Conservation (phyloP, 192 early-diverging fungal genomes). For the Bifiguratus adelaidae region DNA sequence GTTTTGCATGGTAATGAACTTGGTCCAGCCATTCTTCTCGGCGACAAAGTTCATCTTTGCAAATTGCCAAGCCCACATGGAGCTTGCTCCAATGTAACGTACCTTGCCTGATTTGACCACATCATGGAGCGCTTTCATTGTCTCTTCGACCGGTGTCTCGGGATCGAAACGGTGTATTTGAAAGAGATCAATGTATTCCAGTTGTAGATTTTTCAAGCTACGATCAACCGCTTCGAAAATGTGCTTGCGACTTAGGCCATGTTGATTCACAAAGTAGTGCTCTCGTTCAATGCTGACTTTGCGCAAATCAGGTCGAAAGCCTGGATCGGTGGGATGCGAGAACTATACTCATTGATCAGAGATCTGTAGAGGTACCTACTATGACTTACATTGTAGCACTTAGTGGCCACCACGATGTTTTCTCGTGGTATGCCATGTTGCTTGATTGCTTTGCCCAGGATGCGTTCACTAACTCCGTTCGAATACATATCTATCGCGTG, state of each 20-base stretch:
- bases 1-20: slow-evolving; percentile 19
- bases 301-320: not conserved
- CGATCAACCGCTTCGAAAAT: slow-evolving; percentile 69
- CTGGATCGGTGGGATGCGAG: not conserved
- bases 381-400: no score
- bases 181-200: slow-evolving; percentile 65
- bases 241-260: slow-evolving; percentile 77
- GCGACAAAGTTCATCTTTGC: slow-evolving; percentile 18
- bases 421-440: slow-evolving; percentile 37
- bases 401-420: slow-evolving; percentile 68
- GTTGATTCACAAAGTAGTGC: slow-evolving; percentile 37
- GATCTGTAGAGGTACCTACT: no score
- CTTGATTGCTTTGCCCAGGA: slow-evolving; percentile 25
- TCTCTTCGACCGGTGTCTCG: slow-evolving; percentile 51
- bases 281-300: not conserved
- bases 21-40: slow-evolving; percentile 23
- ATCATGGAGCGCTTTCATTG: slow-evolving; percentile 59
- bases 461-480: slow-evolving; percentile 19
- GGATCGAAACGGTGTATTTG: slow-evolving; percentile 59
- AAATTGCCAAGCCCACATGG: slow-evolving; percentile 27
- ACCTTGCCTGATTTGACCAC: slow-evolving; percentile 54
- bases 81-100: slow-evolving; percentile 23
- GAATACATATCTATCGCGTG: slow-evolving; percentile 38
- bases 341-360: no score
- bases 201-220: slow-evolving; percentile 45